These are phyloP conservation scores for Annona cherimola DNA, from an alignment of 164 flowering plant species.

Conservation along the genomic window DNA sequence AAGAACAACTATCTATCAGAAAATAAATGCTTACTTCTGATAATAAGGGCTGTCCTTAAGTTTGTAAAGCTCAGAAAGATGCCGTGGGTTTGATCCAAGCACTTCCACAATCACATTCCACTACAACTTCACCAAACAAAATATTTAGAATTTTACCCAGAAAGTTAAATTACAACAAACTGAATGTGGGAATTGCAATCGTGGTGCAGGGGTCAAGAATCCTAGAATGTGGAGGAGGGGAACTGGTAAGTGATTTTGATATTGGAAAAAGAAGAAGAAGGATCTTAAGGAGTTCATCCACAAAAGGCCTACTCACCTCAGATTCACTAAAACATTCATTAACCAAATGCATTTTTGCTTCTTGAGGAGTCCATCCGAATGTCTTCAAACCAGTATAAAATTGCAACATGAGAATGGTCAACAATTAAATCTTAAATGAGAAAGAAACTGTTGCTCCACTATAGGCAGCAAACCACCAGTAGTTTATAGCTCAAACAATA, in stretches of 20 bases:
- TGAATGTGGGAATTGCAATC: background rate
- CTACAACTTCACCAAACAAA: slow-evolving; percentile 36
- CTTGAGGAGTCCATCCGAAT: slow-evolving; percentile 84
- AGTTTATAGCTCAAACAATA: background rate
- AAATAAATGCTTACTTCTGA: slow-evolving; percentile 21
- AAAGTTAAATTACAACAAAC: background rate
- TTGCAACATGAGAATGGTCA: slow-evolving; percentile 8
- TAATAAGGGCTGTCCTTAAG: slow-evolving; percentile 60
- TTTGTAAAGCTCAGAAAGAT: slow-evolving; percentile 81
- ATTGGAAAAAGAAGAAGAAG: background rate
- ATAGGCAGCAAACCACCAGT: background rate
- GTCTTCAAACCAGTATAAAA: slow-evolving; percentile 34
- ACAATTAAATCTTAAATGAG: background rate
- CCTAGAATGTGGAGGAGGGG: background rate
- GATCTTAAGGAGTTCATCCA: background rate
- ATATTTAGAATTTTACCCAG: slow-evolving; percentile 1
- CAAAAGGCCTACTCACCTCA: slow-evolving; percentile 51
- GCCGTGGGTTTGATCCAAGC: slow-evolving; percentile 78
- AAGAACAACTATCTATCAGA: background rate
- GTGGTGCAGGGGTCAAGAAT: background rate
- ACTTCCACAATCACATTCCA: slow-evolving; percentile 69
- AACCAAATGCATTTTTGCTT: slow-evolving; percentile 91
- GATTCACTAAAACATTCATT: slow-evolving; percentile 66
- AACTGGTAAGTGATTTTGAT: background rate
- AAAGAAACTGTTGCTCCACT: background rate